These are phyloP conservation scores for Nowakowskiella sp. DNA, from an alignment of 192 early-diverging fungal genomes.

Conservation along the genomic window DNA sequence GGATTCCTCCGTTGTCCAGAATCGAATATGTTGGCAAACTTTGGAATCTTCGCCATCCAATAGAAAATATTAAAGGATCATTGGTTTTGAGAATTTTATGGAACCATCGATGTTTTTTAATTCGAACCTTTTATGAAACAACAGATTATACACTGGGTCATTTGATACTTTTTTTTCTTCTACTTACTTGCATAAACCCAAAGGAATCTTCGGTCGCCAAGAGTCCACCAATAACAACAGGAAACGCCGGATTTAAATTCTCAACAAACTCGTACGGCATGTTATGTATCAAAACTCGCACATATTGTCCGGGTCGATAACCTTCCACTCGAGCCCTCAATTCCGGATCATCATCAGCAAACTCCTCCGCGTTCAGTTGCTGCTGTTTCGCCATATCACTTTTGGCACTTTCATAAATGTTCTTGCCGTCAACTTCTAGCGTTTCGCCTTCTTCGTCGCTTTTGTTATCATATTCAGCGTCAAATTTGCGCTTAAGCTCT, in stretches of 20 bases:
- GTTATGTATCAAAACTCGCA: conserved; percentile 79
- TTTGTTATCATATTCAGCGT: conserved; percentile 69
- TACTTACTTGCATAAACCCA: conserved; percentile 75
- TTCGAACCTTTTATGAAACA: conserved; percentile 66
- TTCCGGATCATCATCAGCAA: conserved; percentile 70
- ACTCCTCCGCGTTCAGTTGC: conserved; percentile 75
- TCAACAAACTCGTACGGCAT: conserved; percentile 95
- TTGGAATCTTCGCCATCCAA: conserved; percentile 98
- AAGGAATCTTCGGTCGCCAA: conserved; percentile 84
- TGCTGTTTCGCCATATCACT: conserved; percentile 79
- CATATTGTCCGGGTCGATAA: conserved; percentile 86
- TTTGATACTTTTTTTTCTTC: too few species aligned
- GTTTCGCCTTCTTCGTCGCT: conserved; percentile 58
- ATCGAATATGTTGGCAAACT: conserved; percentile 90
- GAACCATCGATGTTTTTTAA: conserved; percentile 98
- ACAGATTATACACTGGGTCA: neutral
- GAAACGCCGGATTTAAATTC: conserved; percentile 80
- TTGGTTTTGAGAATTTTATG: conserved; percentile 93
- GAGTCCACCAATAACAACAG: conserved; percentile 87
- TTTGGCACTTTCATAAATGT: conserved; percentile 86
- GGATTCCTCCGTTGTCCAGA: conserved; percentile 67
- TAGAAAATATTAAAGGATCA: conserved; percentile 93
- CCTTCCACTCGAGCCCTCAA: conserved; percentile 81
- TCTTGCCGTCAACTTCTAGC: conserved; percentile 48
- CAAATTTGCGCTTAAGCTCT: conserved; percentile 88